Evolutionary conservation across 495 filamentous ascomycete genomes (phyloP), one percentile per base, ranked within the genome.

Genomic region (Recurvomyces mirabilis): DNA sequence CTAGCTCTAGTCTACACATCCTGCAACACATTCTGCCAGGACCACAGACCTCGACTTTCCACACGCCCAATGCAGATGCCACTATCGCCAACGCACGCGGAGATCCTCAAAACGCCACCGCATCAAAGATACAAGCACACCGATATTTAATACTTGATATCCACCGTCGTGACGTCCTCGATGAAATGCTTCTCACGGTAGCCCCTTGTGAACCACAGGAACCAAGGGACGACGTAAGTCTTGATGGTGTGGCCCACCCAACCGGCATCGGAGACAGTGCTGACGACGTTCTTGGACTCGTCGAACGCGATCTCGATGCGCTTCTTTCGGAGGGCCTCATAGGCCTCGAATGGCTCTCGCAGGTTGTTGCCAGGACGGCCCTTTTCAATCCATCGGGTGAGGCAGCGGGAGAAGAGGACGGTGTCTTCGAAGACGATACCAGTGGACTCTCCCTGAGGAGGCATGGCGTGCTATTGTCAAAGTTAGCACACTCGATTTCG

Each of bases 381-480:
- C 36, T 61, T 57, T 39, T 56, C 54, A 7, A 79, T 51, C 57
- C 57, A 62, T 13, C 59, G 33, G 4, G 47, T 46, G 17, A 62
- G 49, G 25, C 72, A 63, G 10, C 69, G 69, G 12, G 49, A 48
- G 49, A 79, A 68, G 9, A 79, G 59, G 25, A 79, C 73, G 3
- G 66, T 69, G 57, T 79, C 76, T 52, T 79, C 75, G 12, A 80
- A 66, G 1, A 75, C 75, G 45, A 77, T 71, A 11, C 74, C 71
- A 5, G 73, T 75, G 13, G 67, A 70, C 57, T 80, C 75, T 32
- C 76, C 75, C 18, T 74, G 71, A 4, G 75, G 76, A 1, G 75
- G 74, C 75, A 79, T 78, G 58, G 74, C 77, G 59, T 78, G 74
- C n/a, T 54, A 35, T 20, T 9, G 10, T 2, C n/a, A n/a, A n/a